Base-by-base conservation (phyloP, 305 asterid genomes). In the Fraxinus latifolia region DNA sequence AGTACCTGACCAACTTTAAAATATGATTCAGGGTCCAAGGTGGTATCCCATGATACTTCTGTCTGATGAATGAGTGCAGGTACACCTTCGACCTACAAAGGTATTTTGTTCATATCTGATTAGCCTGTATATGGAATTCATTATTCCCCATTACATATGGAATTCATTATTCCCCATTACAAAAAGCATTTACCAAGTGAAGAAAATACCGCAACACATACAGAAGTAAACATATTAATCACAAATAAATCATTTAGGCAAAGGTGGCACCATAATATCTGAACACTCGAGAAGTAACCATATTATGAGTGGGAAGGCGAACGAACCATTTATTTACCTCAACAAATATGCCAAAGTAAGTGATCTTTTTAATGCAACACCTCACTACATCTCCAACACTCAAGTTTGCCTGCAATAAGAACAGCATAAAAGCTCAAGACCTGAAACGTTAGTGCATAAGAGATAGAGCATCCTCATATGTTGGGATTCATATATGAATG, bases 11-110 rank as follows among this genome's bases (percentile, higher is more conserved):
- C 98, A 77, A 94, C 92, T 94, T 94, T 92, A 80, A 93, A 95
- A 86, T 87, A 89, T 12, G 97, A 87, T 67, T 87, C 90, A 82
- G 95, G 97, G 90, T 95, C 96, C 88, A 95, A 88, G 74, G 97
- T 95, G 81, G 96, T 88, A 83, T 93, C 98, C 99, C 99, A 95
- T 1, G 99, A 95, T 75, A 95, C 98, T 91, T 95, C 99, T 34
- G 97, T 80, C 85, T 94, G 97, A 87, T 94, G 98, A 87, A 95
- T 93, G 80, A 95, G 89, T 1, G 97, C 98, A 79, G 94, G 94
- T 80, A 95, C 95, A 37, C 97, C 99, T 88, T 94, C 97, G 82
- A 95, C 91, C 99, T 95, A 82, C 29, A 89, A 23, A 29, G 25
- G 50, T 62, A 79, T 74, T 83, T 44, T 76, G 53, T 81, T 80